Evolutionary conservation across 1,284 basidiomycete species (phyloP).

Genomic region (Ceratobasidium theobromae): DNA sequence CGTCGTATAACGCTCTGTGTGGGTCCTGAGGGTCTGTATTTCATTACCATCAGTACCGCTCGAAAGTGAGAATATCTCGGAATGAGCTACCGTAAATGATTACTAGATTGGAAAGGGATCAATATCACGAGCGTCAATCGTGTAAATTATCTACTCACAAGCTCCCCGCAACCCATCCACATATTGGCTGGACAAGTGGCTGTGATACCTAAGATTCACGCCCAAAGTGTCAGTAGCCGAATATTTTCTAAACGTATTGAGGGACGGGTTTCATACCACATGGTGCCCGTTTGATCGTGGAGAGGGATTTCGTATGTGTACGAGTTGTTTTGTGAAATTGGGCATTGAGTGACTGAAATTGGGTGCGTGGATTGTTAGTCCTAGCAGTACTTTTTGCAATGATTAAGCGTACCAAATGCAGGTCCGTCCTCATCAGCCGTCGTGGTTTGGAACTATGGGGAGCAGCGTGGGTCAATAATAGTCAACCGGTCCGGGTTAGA

Average conservation of each 20-base stretch:
- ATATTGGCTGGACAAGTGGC: conserved; percentile 22
- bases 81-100: conserved; percentile 10
- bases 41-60: background rate
- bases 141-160: background rate
- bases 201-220: conserved; percentile 19
- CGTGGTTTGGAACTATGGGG: background rate
- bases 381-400: background rate
- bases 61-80: no score
- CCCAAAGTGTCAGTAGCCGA: background rate
- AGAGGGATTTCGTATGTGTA: conserved; percentile 6
- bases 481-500: no score
- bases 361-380: background rate
- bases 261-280: no score
- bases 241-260: background rate
- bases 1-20: conserved; percentile 8
- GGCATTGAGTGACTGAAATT: conserved; percentile 6
- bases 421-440: background rate
- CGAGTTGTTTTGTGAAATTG: background rate
- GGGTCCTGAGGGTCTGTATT: conserved; percentile 20
- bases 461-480: background rate
- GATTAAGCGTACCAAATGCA: background rate
- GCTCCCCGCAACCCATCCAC: conserved; percentile 17
- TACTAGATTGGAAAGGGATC: no score
- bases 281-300: background rate
- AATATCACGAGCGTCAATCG: background rate